Base-by-base conservation (phyloP, 345 rosid species). In the Salix exigua region DNA sequence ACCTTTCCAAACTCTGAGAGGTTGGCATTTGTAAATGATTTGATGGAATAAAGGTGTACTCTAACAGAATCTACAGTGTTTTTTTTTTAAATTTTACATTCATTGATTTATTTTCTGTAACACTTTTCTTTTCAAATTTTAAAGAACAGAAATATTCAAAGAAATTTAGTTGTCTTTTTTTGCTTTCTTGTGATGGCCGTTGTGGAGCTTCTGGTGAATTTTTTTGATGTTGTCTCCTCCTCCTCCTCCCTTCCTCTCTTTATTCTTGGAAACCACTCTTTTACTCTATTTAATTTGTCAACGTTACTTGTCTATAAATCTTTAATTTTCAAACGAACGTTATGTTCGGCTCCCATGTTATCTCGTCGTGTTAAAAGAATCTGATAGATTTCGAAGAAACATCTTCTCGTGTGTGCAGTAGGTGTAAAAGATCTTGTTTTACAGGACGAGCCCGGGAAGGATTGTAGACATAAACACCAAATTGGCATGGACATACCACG, bases 21-120 rank as follows among this genome's bases (percentile, higher is more conserved):
- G 23, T 58, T 44, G 75, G 85, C 88, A 81, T 70, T 40, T 89
- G 89, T 88, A 87, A 85, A 89, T 86, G 86, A 75, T 78, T 80
- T 38, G 42, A 72, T 76, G 82, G 66, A 88, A 85, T 85, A 85
- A 86, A 74, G 76, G 75, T 69, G 28, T 30, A 30, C 64, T 69
- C 80, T 78, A 80, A 82, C 79, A 66, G 31, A 28, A 67, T 44
- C 73, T n/a, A 51, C 30, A 13, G 42, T 23, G 50, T 68, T 62
- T 23, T 46, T 73, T 40, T 23, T 21, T 42, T n/a, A n/a, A 48
- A 2, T n/a, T 42, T 71, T 55, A 38, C 30, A 75, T 78, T 84
- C 82, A 26, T 80, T 79, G 70, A 70, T 82, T 70, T 66, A 13
- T 65, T 79, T 82, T 5, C 10, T 79, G 87, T 81, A 84, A 76